Evolutionary conservation across 768 basidiomycete genomes (phyloP), one percentile per base, ranked within the genome.

Genomic region (Lenzites betulinus): DNA sequence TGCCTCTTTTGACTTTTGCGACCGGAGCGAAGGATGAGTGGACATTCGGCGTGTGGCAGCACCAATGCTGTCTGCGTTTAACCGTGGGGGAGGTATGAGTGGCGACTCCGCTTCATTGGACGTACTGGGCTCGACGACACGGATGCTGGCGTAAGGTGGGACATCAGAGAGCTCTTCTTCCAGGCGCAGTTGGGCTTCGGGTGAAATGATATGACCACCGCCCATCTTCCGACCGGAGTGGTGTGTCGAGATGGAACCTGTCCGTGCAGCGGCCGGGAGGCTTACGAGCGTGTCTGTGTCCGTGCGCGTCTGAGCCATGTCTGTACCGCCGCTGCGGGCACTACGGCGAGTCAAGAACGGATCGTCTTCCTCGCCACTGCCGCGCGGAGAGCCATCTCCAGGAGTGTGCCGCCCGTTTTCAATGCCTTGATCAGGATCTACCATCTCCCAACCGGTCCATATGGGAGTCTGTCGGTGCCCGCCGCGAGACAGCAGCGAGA

Each of bases 301-400:
- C 7, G 66, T 66, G 28, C 67, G 67, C 3, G 69, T 68, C 35
- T 70, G 67, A 1, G 50, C 51, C 65, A 65, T 65, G 12, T 69
- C 69, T 3, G 67, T 56, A 1, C 61, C 58, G 6, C 47, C 67
- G 49, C 67, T 67, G 36, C 54, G 64, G 6, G 66, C n/a, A 38
- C 67, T 71, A 3, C 66, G 58, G 8, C 69, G 44, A 13, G 64
- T 68, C 13, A 72, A 56, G 77, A 90, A 88, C 0, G 89, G 78
- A 66, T 89, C 88, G 2, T 73, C 76, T 69, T 89, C 89, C 67
- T 88, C 88, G 7, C 89, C 89, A 51, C 86, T 89, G 30, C 80
- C 79, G 11, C 87, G 78, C 1, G 89, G 87, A 25, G 85, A 85
- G 35, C 87, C 87, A 71, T 89, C 85, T n/a, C 85, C 88, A 12